phyloP scores from a whole-genome alignment of 495 filamentous ascomycete species.

The Neurospora intermedia region DNA sequence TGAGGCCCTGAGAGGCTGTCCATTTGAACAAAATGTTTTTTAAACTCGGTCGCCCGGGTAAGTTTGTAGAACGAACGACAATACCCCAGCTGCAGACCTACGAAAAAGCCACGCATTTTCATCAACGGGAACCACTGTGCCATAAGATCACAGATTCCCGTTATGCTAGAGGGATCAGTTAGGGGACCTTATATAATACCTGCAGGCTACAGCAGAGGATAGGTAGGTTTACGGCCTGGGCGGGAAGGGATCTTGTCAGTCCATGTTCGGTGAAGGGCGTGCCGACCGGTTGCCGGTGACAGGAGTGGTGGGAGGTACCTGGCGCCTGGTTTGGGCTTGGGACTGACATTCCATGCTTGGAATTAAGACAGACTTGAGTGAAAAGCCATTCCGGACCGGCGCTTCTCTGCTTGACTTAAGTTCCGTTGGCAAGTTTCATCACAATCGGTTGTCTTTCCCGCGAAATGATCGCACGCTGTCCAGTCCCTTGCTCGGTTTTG shows the following conservation, averaged over 20 bases:
- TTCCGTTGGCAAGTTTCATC: not conserved
- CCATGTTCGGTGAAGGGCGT: not conserved
- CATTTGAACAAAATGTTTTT: not conserved
- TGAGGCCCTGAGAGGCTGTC: not conserved
- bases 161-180: not conserved
- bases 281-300: not conserved
- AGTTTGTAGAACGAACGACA: no score
- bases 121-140: not conserved
- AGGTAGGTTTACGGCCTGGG: not conserved
- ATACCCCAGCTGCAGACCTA: not conserved
- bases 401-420: not conserved
- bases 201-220: not conserved
- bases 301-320: not conserved
- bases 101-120: not conserved
- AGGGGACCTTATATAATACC: not conserved
- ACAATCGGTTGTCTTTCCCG: not conserved
- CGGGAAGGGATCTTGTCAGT: not conserved
- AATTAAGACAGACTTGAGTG: no score
- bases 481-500: not conserved
- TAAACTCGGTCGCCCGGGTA: not conserved
- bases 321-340: not conserved
- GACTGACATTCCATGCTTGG: not conserved
- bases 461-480: not conserved
- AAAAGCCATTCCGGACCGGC: not conserved
- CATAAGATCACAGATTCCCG: not conserved